phyloP scores from a whole-genome alignment of 371 early-diverging fungal species.

The Blyttiomyces sp. region DNA sequence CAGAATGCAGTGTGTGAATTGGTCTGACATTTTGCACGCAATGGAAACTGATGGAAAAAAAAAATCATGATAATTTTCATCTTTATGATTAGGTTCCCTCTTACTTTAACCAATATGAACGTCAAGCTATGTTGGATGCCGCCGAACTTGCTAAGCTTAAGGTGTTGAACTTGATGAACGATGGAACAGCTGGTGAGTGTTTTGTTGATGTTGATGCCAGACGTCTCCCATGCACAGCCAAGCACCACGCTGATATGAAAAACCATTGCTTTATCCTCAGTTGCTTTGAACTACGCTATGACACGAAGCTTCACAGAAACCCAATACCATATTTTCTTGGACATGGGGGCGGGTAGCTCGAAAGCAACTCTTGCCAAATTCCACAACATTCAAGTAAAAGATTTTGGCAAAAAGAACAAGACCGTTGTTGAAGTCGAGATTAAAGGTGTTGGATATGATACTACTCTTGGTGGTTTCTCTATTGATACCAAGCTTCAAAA shows the following conservation, averaged over 20 bases:
- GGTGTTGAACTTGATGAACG: slow-evolving; percentile 80
- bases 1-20: neutral
- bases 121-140: slow-evolving; percentile 91
- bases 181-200: slow-evolving; percentile 83
- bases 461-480: slow-evolving; percentile 82
- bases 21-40: neutral
- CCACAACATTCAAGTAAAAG: slow-evolving; percentile 58
- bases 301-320: slow-evolving; percentile 65
- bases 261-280: slow-evolving; percentile 28
- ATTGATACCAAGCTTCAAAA: slow-evolving; percentile 80
- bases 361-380: slow-evolving; percentile 83
- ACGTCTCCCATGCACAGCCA: neutral
- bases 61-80: too few species aligned
- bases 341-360: slow-evolving; percentile 95
- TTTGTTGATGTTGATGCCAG: neutral
- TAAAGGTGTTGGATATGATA: slow-evolving; percentile 76
- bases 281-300: slow-evolving; percentile 92
- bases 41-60: neutral
- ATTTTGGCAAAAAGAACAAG: slow-evolving; percentile 54
- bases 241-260: neutral
- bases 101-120: slow-evolving; percentile 83
- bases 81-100: slow-evolving; percentile 80
- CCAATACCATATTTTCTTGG: slow-evolving; percentile 88
- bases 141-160: slow-evolving; percentile 88
- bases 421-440: slow-evolving; percentile 72